Evolutionary conservation across 2,329 filamentous ascomycete genomes (phyloP).

Genomic region (Leptographium wingfieldii): DNA sequence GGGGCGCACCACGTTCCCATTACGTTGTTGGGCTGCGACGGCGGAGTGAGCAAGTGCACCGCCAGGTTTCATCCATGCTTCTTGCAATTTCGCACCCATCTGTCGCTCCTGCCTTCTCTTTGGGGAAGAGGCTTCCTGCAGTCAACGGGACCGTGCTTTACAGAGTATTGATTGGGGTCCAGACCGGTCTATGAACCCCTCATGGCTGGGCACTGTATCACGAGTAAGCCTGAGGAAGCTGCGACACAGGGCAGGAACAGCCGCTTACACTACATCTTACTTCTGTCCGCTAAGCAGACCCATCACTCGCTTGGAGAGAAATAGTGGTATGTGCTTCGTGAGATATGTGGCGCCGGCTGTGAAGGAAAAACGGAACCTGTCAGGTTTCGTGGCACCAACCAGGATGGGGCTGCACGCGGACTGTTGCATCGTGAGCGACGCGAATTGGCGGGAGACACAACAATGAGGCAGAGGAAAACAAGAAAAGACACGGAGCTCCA

Average conservation of each 20-base stretch:
- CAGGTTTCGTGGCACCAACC: slow-evolving; percentile 1
- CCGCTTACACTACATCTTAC: background rate
- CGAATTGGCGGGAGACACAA: background rate
- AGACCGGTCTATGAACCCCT: background rate
- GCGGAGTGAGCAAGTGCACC: background rate
- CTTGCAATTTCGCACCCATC: background rate
- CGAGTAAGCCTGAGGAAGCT: background rate
- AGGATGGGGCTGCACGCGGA: background rate
- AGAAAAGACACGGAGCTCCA: background rate
- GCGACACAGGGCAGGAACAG: background rate
- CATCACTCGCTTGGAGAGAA: background rate
- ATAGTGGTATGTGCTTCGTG: background rate
- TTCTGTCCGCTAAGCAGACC: background rate
- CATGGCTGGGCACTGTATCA: background rate
- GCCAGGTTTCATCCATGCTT: background rate
- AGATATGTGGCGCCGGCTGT: background rate
- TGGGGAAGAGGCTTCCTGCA: background rate
- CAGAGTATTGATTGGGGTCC: background rate
- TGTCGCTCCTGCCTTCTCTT: background rate
- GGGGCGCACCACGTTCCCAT: background rate
- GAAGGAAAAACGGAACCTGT: background rate
- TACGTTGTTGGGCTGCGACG: background rate
- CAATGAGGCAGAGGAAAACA: background rate
- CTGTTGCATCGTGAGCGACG: background rate
- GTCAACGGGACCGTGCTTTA: background rate